phyloP scores from a whole-genome alignment of 345 rosid species.

The Cardamine chenopodiifolia region DNA sequence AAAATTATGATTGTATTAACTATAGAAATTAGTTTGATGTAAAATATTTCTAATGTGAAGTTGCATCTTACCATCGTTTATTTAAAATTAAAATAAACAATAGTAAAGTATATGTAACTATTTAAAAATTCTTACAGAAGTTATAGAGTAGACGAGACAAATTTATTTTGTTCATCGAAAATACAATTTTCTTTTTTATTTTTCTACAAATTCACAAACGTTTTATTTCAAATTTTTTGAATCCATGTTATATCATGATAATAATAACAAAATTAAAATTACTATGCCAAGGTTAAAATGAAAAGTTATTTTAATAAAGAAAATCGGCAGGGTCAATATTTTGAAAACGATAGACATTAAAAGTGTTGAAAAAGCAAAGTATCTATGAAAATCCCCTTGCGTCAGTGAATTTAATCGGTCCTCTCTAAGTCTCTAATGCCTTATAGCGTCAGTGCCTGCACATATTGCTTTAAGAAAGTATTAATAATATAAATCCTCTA shows the following conservation, averaged over 20 bases:
- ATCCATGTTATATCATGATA: background rate
- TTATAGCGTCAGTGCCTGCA: slow-evolving; percentile 34
- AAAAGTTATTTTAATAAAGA: background rate
- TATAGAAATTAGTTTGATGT: background rate
- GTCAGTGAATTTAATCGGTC: slow-evolving; percentile 25
- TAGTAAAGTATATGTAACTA: background rate
- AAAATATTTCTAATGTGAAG: background rate
- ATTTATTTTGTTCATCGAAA: background rate
- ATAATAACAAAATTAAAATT: background rate
- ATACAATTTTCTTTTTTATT: background rate
- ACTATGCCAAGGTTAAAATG: background rate
- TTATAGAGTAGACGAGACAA: background rate
- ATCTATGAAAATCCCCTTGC: slow-evolving; percentile 16
- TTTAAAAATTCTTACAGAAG: background rate
- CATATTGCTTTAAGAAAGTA: slow-evolving; percentile 20
- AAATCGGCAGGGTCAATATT: background rate
- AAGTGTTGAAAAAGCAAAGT: slow-evolving; percentile 22
- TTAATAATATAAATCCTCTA: background rate
- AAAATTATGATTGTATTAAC: background rate
- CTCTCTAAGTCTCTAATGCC: slow-evolving; percentile 35
- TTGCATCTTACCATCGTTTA: background rate
- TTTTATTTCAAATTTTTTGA: background rate
- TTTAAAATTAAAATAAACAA: background rate
- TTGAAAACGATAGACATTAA: slow-evolving; percentile 18
- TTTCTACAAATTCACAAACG: background rate